phyloP scores from a whole-genome alignment of 495 filamentous ascomycete species.

The Podospora pseudocomata region DNA sequence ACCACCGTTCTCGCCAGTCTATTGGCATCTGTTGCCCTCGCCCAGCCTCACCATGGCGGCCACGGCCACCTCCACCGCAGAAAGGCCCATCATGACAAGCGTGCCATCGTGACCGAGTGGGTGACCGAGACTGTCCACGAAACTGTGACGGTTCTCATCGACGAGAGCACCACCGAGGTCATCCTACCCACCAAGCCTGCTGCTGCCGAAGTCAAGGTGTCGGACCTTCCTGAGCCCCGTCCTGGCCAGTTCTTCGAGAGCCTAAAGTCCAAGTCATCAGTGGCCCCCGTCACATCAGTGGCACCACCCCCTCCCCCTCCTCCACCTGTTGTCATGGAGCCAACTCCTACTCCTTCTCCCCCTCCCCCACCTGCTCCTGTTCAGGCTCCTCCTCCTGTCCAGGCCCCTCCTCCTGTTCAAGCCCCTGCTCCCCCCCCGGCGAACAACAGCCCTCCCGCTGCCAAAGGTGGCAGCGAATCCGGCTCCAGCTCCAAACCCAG shows the following conservation, averaged over 20 bases:
- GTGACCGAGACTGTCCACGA: constrained; percentile 47
- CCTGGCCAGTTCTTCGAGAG: constrained; percentile 45
- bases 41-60: constrained; percentile 42
- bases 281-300: constrained; percentile 11
- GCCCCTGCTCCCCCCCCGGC: constrained; percentile 2
- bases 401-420: constrained; percentile 3
- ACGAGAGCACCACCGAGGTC: constrained; percentile 40
- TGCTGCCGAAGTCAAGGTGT: constrained; percentile 11
- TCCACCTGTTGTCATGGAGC: constrained; percentile 8
- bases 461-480: constrained; percentile 18
- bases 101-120: constrained; percentile 43
- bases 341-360: constrained; percentile 10
- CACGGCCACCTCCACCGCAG: constrained; percentile 38
- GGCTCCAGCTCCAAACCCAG: not conserved
- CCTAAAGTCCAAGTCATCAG: constrained; percentile 12
- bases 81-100: constrained; percentile 37
- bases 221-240: constrained; percentile 5
- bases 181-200: constrained; percentile 32
- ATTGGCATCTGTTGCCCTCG: constrained; percentile 43
- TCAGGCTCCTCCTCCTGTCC: constrained; percentile 17
- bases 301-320: constrained; percentile 6
- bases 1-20: constrained; percentile 34
- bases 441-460: constrained; percentile 19
- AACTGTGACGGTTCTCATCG: constrained; percentile 46
- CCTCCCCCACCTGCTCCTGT: constrained; percentile 12